Base-by-base conservation (phyloP, 805 yeast genomes). In the Wickerhamiella dianesei region DNA sequence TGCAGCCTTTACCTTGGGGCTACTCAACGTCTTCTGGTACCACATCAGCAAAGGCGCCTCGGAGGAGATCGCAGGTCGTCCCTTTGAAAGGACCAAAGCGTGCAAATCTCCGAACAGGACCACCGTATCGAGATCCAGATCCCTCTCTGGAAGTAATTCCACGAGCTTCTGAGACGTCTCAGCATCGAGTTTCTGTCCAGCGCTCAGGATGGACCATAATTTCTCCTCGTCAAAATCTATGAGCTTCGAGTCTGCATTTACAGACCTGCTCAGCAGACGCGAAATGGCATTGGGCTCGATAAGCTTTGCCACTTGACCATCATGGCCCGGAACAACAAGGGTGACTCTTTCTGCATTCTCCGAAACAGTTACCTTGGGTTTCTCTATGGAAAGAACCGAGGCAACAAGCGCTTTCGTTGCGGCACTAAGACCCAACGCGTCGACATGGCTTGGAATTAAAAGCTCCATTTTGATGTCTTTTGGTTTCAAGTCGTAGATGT, bases 221-320 rank as follows among this genome's bases (percentile, higher is more conserved):
- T 62, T 50, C 6, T 58, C 35, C 56, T 73, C 76, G 52, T 74
- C 79, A 21, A 58, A 55, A 5, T 50, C 55, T 36, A 69, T 55
- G 13, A 64, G 55, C 3, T 50, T 46, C 19, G 52, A 48, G 25
- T 59, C 56, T 21, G 16, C 18, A 12, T 40, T 37, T 2, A 54
- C 35, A 4, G 44, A 35, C 14, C 50, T 49, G 36, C 51, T n/a
- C 49, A 74, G 61, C 52, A 64, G 73, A 53, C 68, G 65, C 37
- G 74, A 78, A 37, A 75, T 69, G 22, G 79, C 74, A 55, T 75
- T 75, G 35, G 77, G 66, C 58, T 74, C 80, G 42, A 62, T 40
- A 18, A 29, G 50, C 16, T 44, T 45, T 46, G 43, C 36, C 37
- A 21, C 47, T 39, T 40, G 40, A 5, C 48, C 50, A 2, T 48